Conservation (phyloP, 805 yeast species). For the Sugiyamaella boreocaroliniensis region DNA sequence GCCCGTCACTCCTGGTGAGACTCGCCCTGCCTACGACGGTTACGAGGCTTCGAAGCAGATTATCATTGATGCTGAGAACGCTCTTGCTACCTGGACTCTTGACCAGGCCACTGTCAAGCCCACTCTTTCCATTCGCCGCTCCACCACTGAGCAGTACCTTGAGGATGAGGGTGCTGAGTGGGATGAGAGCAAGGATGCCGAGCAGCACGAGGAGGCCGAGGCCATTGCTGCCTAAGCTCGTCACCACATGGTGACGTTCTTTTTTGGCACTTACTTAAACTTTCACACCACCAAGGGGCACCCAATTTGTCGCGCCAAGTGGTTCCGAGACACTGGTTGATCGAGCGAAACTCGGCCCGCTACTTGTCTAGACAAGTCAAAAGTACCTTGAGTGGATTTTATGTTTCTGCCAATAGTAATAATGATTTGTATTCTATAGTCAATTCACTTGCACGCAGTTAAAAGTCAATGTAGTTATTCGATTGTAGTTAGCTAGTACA, state of each 20-base stretch:
- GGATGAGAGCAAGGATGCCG: slow-evolving; percentile 34
- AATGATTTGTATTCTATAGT: background rate
- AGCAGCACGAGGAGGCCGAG: slow-evolving; percentile 7
- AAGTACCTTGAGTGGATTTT: background rate
- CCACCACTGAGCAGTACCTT: slow-evolving; percentile 52
- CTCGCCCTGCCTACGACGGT: slow-evolving; percentile 97
- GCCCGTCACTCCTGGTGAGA: slow-evolving; percentile 98
- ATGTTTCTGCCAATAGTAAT: background rate
- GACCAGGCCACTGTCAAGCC: slow-evolving; percentile 95
- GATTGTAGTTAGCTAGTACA: too few species aligned
- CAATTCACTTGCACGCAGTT: too few species aligned
- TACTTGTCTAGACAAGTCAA: background rate
- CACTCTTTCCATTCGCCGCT: slow-evolving; percentile 75
- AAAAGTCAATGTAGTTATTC: too few species aligned
- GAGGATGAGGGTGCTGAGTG: slow-evolving; percentile 35
- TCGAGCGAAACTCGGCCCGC: too few species aligned
- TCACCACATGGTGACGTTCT: too few species aligned
- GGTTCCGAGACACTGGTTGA: too few species aligned
- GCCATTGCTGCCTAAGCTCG: background rate
- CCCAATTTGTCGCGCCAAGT: background rate
- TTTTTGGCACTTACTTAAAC: too few species aligned
- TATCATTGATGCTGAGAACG: slow-evolving; percentile 93
- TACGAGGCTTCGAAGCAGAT: slow-evolving; percentile 97
- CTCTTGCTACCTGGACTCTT: slow-evolving; percentile 93
- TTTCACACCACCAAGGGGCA: too few species aligned